Evolutionary conservation across 495 filamentous ascomycete species (phyloP), one percentile per base, ranked within the genome.

Genomic region (Tuber indicum): DNA sequence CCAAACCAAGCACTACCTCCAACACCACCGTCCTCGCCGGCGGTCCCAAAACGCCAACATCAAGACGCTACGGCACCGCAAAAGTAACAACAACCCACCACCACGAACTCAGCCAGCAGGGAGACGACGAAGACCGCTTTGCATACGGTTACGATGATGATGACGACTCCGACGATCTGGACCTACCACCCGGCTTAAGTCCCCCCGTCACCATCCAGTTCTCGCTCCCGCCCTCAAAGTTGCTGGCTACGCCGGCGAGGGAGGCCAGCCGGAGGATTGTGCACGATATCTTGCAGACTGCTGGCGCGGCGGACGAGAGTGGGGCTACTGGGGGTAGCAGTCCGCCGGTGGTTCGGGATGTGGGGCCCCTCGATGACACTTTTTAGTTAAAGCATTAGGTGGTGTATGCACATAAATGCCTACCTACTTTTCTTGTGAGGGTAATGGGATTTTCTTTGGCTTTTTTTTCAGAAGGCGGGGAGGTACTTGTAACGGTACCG

Each of bases 201-300:
- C 96, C 96, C 49, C 96, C 96, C 0, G 97, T 97, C 86, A 99
- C 96, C 42, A 97, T 99, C 84, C 94, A 97, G 82, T 99, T 99
- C 83, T 92, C 93, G 81, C 87, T 99, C 75, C 94, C 94, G 75
- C 92, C 93, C 82, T 92, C 91, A 72, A 90, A 92, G 78, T 84
- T 99, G 46, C 85, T 99, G 86, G 94, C 96, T 81, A 99, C 96
- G 41, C 96, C 96, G 75, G 94, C 94, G 93, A 87, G 82, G 89
- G 95, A 98, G 87, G 96, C 96, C 1, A 96, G 93, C 73, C 93
- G 90, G 84, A 89, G 92, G 14, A 98, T 99, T 72, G 96, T 99
- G 0, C 91, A 94, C 58, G 93, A 98, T 84, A 87, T 99, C 43
- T 86, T 98, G 19, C 86, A 92, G 62, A 97, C 94, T 7, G 96